Conservation (phyloP, 768 basidiomycete genomes). For the Leccinum uliginosum region DNA sequence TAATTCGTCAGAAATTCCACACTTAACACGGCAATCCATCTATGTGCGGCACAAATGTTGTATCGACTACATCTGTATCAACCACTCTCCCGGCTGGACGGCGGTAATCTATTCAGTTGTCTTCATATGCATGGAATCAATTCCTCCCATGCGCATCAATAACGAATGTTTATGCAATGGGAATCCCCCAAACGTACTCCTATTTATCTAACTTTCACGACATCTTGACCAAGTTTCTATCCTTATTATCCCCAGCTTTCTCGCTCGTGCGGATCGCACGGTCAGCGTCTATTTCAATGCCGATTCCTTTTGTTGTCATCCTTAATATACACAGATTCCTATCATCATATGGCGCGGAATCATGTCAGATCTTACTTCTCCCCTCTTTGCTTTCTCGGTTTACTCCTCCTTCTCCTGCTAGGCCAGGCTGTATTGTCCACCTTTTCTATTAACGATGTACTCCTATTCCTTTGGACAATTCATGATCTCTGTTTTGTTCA, state of each 20-base stretch:
- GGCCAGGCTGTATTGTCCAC: constrained; percentile 19
- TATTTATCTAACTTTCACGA: constrained; percentile 21
- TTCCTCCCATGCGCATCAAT: constrained; percentile 20
- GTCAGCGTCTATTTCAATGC: constrained; percentile 5
- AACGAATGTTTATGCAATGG: constrained; percentile 25
- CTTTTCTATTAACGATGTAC: constrained; percentile 13
- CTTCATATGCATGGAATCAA: constrained; percentile 24
- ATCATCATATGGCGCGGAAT: not conserved
- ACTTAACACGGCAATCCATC: constrained; percentile 20
- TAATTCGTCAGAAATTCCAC: constrained; percentile 15
- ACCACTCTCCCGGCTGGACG: constrained; percentile 25
- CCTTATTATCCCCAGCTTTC: constrained; percentile 24
- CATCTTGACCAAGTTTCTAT: constrained; percentile 19
- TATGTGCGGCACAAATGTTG: constrained; percentile 28
- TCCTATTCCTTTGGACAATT: constrained; percentile 14
- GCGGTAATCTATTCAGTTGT: constrained; percentile 30
- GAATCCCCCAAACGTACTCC: constrained; percentile 3
- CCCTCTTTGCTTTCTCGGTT: not conserved
- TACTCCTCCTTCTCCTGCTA: constrained; percentile 15
- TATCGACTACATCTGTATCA: constrained; percentile 35
- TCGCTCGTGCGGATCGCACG: constrained; percentile 12
- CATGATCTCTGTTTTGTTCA: not conserved
- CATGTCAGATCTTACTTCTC: constrained; percentile 11
- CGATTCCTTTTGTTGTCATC: constrained; percentile 1
- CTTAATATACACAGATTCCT: constrained; percentile 4